phyloP scores from a whole-genome alignment of 1,284 basidiomycete genomes.

The Cronartium quercuum region DNA sequence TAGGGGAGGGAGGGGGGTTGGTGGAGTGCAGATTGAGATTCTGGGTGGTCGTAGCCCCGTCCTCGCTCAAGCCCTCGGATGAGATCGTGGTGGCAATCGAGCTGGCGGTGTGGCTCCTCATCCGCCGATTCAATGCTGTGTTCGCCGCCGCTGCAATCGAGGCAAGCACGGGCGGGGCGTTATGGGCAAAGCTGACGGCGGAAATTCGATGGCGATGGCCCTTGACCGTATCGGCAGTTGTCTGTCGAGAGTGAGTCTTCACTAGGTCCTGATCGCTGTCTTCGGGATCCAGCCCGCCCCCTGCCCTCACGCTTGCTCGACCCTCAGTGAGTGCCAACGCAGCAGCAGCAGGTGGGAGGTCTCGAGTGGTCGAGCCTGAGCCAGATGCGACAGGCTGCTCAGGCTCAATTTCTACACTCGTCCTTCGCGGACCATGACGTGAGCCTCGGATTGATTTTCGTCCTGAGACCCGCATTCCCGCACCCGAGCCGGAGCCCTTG shows the following conservation, averaged over 20 bases:
- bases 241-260: conserved; percentile 2
- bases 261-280: conserved; percentile 7
- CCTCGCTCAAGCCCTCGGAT: conserved; percentile 4
- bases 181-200: conserved; percentile 20
- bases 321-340: conserved; percentile 5
- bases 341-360: neutral
- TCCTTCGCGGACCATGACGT: neutral
- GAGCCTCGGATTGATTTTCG: conserved; percentile 45
- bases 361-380: neutral
- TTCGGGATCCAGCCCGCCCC: conserved; percentile 10
- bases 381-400: neutral
- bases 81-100: conserved; percentile 26
- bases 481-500: conserved; percentile 56
- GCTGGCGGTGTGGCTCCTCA: conserved; percentile 16
- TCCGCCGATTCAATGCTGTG: neutral
- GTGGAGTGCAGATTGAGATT: no score
- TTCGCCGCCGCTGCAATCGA: neutral
- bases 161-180: neutral
- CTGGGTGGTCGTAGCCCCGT: neutral
- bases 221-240: conserved; percentile 18
- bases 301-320: neutral
- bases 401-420: neutral
- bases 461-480: conserved; percentile 64
- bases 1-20: no score
- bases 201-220: conserved; percentile 16